These are phyloP conservation scores for Irpex sp. DNA, from an alignment of 1,284 basidiomycete species.

Conservation along the genomic window DNA sequence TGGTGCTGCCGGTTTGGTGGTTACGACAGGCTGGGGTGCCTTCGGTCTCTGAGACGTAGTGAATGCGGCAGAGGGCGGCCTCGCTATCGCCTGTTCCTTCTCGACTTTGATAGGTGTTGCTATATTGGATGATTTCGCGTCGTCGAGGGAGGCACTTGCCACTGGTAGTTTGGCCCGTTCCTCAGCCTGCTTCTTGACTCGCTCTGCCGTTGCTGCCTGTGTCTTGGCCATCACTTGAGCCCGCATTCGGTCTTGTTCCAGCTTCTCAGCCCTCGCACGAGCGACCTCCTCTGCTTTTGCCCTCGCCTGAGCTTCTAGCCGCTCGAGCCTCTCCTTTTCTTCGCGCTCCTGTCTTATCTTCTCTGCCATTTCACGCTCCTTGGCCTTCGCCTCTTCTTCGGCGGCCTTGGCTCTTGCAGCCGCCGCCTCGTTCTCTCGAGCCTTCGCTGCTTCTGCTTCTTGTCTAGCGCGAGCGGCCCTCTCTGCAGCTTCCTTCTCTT, in stretches of 20 bases:
- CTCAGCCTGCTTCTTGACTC: neutral
- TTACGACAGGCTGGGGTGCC: no score
- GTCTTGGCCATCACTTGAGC: neutral
- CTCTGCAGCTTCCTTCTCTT: constrained; percentile 2
- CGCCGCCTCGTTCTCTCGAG: constrained; percentile 2
- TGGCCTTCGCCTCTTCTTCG: neutral
- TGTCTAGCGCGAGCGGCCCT: neutral
- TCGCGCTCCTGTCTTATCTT: neutral
- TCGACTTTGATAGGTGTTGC: neutral
- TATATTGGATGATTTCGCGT: neutral
- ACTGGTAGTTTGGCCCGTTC: neutral
- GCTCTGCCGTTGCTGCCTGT: neutral
- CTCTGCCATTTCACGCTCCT: neutral
- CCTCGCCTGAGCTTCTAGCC: neutral
- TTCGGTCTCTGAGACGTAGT: no score
- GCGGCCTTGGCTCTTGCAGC: constrained; percentile 2
- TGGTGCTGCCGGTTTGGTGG: no score
- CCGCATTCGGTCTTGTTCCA: neutral
- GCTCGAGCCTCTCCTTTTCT: neutral
- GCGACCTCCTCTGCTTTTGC: constrained; percentile 4
- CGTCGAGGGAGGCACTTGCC: neutral
- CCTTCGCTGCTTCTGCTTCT: constrained; percentile 1
- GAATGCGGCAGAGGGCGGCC: neutral
- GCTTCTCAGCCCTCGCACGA: neutral
- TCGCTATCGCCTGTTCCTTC: neutral